Evolutionary conservation across 202 grass and related monocot genomes (phyloP).

Genomic region (Hordeum pubiflorum): DNA sequence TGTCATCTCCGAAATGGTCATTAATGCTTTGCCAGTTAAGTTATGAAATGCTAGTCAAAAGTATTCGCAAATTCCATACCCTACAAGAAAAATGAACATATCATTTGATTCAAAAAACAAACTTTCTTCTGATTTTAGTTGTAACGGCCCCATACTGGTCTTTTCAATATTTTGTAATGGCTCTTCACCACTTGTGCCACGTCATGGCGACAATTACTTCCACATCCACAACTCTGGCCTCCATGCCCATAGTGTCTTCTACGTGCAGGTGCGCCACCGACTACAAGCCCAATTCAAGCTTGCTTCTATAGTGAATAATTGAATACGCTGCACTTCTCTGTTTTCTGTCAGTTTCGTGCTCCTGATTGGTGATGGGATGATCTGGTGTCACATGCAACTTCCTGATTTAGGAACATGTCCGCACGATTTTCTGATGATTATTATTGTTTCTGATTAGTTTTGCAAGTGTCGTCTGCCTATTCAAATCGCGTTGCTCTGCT

Average conservation of each 20-base stretch:
- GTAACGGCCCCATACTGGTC: no score
- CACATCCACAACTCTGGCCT: no score
- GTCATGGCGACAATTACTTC: no score
- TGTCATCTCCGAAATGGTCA: no score
- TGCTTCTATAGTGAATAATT: not conserved
- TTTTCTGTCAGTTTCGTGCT: not conserved
- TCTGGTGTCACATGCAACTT: not conserved
- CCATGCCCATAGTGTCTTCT: conserved; percentile 71
- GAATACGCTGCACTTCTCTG: not conserved
- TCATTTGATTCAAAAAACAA: no score
- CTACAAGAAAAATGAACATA: no score
- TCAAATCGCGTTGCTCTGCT: not conserved
- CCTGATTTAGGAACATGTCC: not conserved
- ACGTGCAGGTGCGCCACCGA: conserved; percentile 48
- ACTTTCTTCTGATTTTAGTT: no score
- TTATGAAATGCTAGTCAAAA: no score
- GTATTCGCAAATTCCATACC: no score
- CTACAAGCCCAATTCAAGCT: not conserved
- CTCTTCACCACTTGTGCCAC: no score
- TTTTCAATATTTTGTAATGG: no score
- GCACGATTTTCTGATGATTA: not conserved
- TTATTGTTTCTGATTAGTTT: not conserved
- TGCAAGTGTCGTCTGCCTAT: not conserved
- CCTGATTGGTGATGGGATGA: not conserved
- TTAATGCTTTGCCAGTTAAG: no score